Base-by-base conservation (phyloP, 495 filamentous ascomycete species). In the Penicillium flavigenum region DNA sequence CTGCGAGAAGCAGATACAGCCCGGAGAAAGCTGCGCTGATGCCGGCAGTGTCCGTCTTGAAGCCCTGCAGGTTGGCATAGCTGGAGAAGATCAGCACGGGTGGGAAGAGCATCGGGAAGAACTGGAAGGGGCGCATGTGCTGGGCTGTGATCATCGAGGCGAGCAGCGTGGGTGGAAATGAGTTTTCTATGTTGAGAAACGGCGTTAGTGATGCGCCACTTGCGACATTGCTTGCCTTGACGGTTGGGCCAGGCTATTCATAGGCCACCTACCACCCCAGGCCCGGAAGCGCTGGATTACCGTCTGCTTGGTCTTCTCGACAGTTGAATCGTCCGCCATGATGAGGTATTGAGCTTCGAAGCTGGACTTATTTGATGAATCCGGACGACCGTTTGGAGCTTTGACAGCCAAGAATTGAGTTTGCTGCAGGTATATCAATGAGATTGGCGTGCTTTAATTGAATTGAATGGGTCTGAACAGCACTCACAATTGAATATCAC, bases 11-110 rank as follows among this genome's bases (percentile, higher is more conserved):
- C 16, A 92, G 75, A 70, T 98, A 98, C 20, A 96, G 74, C 4
- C 86, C 90, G 39, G 87, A 91, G 85, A 90, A 96, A 4, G 93
- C 91, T 17, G 89, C 91, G 12, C 85, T 89, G 50, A 92, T 79
- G 29, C 92, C 94, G 0, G 91, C 93, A 48, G 83, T 84, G 62
- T 97, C 94, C 51, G 84, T 86, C 68, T 88, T 86, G 81, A 86
- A 92, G 34, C 83, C 85, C 49, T 83, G 81, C 9, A 96, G 68
- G 68, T 91, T 93, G 44, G 92, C 80, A 72, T 96, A 98, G 74
- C 86, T 88, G 54, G 83, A 83, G 77, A 96, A 91, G 54, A 95
- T 79, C n/a, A 97, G 83, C 54, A 92, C 76, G 0, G 91, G 89
- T 34, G 91, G 81, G 76, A 96, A 90, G 62, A 90, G 75, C 79